Percentiles rank a stretch among this genome's conserved stretches.
These are phyloP conservation scores for Boletellus ananas DNA, from an alignment of 768 basidiomycete species.

Conservation along the genomic window DNA sequence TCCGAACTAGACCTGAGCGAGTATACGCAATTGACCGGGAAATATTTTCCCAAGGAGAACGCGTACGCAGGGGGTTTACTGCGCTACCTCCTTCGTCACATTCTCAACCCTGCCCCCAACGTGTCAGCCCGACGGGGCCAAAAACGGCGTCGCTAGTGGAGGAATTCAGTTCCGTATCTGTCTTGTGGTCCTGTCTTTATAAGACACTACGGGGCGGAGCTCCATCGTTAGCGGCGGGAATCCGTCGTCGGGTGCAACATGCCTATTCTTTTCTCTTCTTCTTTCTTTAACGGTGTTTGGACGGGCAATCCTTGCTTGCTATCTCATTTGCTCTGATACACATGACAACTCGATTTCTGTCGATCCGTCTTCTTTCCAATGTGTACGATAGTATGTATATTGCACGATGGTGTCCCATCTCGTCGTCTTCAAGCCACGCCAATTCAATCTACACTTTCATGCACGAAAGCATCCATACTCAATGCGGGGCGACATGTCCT, in stretches of 20 bases:
- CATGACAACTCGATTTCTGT: too few species aligned
- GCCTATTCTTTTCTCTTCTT: too few species aligned
- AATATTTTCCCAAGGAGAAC: conserved; percentile 14
- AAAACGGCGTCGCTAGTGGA: conserved; percentile 7
- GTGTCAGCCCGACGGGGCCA: neutral
- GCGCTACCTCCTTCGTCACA: conserved; percentile 13
- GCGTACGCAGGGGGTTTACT: conserved; percentile 16
- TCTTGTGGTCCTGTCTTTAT: neutral
- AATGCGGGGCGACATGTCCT: too few species aligned
- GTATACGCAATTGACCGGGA: conserved; percentile 7
- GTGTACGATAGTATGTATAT: too few species aligned
- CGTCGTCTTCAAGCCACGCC: too few species aligned
- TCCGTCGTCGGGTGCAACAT: neutral
- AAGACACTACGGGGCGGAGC: neutral
- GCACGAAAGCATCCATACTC: too few species aligned
- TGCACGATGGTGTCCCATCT: too few species aligned
- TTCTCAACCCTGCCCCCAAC: neutral
- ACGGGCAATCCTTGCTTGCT: too few species aligned
- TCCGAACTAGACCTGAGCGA: conserved; percentile 9
- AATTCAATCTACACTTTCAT: too few species aligned
- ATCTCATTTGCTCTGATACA: too few species aligned
- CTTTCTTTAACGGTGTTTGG: too few species aligned
- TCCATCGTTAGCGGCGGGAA: neutral
- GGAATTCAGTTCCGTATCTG: conserved; percentile 8
- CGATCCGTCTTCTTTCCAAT: too few species aligned